Percentiles rank a stretch among this genome's conserved stretches.
Evolutionary conservation across 768 basidiomycete genomes (phyloP).

Genomic region (Lactarius vividus): DNA sequence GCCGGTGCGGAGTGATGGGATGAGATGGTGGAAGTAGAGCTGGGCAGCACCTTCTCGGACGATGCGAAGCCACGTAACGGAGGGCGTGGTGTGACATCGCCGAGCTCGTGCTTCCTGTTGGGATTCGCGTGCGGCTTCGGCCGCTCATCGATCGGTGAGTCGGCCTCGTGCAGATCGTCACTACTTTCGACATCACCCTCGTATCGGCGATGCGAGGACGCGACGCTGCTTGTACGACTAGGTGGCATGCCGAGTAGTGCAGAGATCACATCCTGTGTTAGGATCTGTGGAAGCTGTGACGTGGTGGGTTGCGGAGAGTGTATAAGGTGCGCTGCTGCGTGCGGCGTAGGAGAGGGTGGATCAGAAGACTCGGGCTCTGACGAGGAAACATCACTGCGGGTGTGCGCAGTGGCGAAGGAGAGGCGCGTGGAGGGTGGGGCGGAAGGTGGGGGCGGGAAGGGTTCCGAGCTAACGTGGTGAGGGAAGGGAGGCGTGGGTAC

Average conservation of each 20-base stretch:
- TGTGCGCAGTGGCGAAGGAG: slow-evolving; percentile 29
- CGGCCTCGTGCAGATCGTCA: slow-evolving; percentile 30
- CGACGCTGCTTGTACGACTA: slow-evolving; percentile 37
- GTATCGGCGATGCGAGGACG: slow-evolving; percentile 35
- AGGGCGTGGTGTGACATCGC: slow-evolving; percentile 66
- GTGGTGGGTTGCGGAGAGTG: slow-evolving; percentile 57
- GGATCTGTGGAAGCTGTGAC: slow-evolving; percentile 56
- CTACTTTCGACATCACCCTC: slow-evolving; percentile 40
- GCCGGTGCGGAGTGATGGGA: slow-evolving; percentile 22
- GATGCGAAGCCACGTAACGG: slow-evolving; percentile 30
- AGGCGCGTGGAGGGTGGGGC: slow-evolving; percentile 26
- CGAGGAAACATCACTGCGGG: slow-evolving; percentile 17
- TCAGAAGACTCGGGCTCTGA: slow-evolving; percentile 20
- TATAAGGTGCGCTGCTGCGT: slow-evolving; percentile 36
- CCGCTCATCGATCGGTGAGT: slow-evolving; percentile 27
- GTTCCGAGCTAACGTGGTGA: slow-evolving; percentile 23
- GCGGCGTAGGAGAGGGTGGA: slow-evolving; percentile 11
- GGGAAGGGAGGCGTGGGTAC: slow-evolving; percentile 23
- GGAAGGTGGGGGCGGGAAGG: slow-evolving; percentile 28
- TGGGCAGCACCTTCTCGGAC: slow-evolving; percentile 15
- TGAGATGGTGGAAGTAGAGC: slow-evolving; percentile 3
- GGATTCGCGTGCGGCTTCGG: slow-evolving; percentile 14
- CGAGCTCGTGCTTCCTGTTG: slow-evolving; percentile 26
- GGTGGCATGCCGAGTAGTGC: slow-evolving; percentile 56
- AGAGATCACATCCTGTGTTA: slow-evolving; percentile 69